Evolutionary conservation across 371 early-diverging fungal species (phyloP).

Genomic region (Lichtheimia corymbifera): DNA sequence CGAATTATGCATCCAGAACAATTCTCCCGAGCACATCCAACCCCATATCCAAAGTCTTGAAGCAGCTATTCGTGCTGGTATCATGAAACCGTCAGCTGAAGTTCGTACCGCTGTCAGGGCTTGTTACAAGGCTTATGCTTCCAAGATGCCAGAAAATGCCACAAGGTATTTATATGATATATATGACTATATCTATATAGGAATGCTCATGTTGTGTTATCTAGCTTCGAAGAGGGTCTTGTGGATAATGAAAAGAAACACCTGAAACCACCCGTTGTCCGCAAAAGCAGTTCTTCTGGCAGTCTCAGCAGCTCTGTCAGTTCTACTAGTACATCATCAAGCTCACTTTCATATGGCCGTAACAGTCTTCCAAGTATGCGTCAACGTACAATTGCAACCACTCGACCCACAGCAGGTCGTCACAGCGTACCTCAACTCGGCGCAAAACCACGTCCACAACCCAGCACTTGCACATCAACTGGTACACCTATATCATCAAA

Average conservation of each 20-base stretch:
- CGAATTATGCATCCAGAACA: slow-evolving; percentile 39
- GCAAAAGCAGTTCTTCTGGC: not conserved
- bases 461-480: too few species aligned
- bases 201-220: not conserved
- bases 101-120: slow-evolving; percentile 46
- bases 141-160: slow-evolving; percentile 40
- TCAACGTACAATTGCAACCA: not conserved
- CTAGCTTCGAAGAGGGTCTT: slow-evolving; percentile 3
- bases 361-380: not conserved
- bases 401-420: not conserved
- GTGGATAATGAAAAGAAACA: slow-evolving; percentile 2
- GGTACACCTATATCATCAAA: too few species aligned
- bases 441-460: too few species aligned
- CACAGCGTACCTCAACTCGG: not conserved
- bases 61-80: slow-evolving; percentile 43
- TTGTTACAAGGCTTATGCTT: slow-evolving; percentile 45
- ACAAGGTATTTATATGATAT: slow-evolving; percentile 9
- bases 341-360: not conserved
- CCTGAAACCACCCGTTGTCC: not conserved
- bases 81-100: slow-evolving; percentile 52
- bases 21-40: slow-evolving; percentile 35
- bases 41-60: slow-evolving; percentile 37
- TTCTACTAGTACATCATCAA: not conserved
- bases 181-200: not conserved
- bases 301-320: slow-evolving; percentile 8